Percentiles rank a stretch among this genome's conserved stretches.
These are phyloP conservation scores for Plectranthus barbatus DNA, from an alignment of 257 asterid genomes.

Conservation along the genomic window DNA sequence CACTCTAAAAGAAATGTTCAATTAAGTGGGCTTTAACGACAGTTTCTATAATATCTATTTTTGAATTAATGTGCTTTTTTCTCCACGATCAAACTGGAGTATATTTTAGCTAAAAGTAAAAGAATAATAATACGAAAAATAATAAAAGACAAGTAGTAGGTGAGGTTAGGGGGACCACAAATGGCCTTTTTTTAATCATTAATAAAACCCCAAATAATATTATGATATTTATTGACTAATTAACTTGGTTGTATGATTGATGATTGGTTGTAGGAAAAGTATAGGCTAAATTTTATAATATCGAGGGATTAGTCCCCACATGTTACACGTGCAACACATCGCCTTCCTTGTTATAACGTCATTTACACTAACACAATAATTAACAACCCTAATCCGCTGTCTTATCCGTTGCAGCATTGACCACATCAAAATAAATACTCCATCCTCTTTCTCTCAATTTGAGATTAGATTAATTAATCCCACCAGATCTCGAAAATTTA, in stretches of 20 bases:
- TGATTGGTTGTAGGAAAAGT: too few species aligned
- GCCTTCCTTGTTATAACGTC: constrained; percentile 25
- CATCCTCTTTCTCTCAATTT: not conserved
- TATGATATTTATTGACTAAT: not conserved
- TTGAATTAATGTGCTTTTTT: too few species aligned
- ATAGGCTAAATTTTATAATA: not conserved
- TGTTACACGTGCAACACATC: constrained; percentile 39
- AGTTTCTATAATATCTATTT: too few species aligned
- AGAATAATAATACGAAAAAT: too few species aligned
- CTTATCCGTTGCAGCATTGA: constrained; percentile 36
- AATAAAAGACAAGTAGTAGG: constrained; percentile 14
- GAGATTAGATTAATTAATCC: constrained; percentile 9
- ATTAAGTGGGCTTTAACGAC: too few species aligned
- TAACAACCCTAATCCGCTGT: constrained; percentile 20
- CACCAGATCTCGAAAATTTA: constrained; percentile 22
- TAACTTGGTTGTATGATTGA: not conserved
- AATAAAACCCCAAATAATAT: not conserved
- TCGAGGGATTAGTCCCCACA: constrained; percentile 9
- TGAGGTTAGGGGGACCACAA: constrained; percentile 10
- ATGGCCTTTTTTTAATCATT: constrained; percentile 14
- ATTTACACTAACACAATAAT: constrained; percentile 13
- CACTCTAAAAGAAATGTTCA: too few species aligned
- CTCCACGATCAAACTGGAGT: too few species aligned
- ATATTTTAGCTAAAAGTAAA: too few species aligned
- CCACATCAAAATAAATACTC: not conserved